phyloP scores from a whole-genome alignment of 73 alveolate genomes.

The Paramecium tetraurelia region DNA sequence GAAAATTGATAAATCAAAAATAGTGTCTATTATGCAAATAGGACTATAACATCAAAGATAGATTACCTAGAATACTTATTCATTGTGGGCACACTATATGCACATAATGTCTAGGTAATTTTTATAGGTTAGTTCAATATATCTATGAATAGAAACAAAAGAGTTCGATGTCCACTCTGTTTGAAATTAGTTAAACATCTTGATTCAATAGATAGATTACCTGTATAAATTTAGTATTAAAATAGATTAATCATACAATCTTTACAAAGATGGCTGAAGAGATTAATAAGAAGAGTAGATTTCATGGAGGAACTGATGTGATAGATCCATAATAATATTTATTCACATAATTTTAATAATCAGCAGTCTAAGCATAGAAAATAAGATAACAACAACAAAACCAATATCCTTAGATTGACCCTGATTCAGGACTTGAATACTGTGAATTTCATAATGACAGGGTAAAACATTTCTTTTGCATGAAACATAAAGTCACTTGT shows the following conservation, averaged over 20 bases:
- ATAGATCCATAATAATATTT: conserved; percentile 32
- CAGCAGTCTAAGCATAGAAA: not conserved
- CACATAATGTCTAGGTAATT: conserved; percentile 81
- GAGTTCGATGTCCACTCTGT: conserved; percentile 94
- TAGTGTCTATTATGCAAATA: conserved; percentile 86
- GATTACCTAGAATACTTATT: conserved; percentile 90
- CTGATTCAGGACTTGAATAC: conserved; percentile 62
- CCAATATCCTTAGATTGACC: conserved; percentile 24
- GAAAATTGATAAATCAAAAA: conserved; percentile 54
- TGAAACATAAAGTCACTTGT: conserved; percentile 87
- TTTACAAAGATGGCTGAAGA: conserved; percentile 57
- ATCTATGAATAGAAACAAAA: conserved; percentile 67
- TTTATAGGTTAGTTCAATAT: conserved; percentile 65
- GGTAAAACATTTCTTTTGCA: conserved; percentile 94
- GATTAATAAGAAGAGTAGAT: conserved; percentile 43
- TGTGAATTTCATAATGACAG: conserved; percentile 89
- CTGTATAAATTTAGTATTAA: not conserved
- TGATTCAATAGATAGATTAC: conserved; percentile 91
- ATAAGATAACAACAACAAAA: not conserved
- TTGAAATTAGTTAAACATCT: conserved; percentile 87
- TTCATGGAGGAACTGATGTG: conserved; percentile 29
- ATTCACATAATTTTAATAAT: conserved; percentile 15
- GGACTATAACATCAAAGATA: conserved; percentile 87
- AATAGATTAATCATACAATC: conserved; percentile 50
- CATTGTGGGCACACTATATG: conserved; percentile 96